phyloP scores from a whole-genome alignment of 2,329 filamentous ascomycete genomes.

The Ascocoryne sarcoides region DNA sequence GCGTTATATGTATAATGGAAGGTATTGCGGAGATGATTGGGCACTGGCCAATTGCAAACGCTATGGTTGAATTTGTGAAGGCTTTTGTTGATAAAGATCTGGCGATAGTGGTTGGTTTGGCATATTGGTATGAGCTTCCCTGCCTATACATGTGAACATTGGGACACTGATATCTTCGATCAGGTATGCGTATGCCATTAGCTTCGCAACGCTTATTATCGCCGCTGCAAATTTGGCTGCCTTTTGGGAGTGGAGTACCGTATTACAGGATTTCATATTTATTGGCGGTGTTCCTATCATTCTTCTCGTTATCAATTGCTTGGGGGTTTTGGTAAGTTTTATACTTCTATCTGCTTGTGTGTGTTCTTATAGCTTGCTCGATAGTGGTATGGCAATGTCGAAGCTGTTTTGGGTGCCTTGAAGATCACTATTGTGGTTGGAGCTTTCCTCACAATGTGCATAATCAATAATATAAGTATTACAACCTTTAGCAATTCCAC shows the following conservation, averaged over 20 bases:
- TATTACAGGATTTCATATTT: conserved; percentile 4
- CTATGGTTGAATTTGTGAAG: conserved; percentile 29
- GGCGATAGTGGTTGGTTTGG: conserved; percentile 29
- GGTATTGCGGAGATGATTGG: conserved; percentile 32
- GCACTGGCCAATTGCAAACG: conserved; percentile 32
- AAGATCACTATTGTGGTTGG: conserved; percentile 5
- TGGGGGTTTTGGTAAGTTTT: conserved; percentile 2
- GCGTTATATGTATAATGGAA: conserved; percentile 31
- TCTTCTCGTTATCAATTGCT: conserved; percentile 5
- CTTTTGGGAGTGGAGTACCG: conserved; percentile 5
- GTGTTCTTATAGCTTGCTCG: neutral
- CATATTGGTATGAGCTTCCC: conserved; percentile 27
- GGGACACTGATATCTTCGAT: neutral
- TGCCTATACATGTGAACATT: neutral
- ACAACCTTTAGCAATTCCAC: neutral
- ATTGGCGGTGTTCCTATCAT: neutral
- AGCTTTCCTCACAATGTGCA: conserved; percentile 4
- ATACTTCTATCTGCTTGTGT: neutral
- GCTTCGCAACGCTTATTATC: conserved; percentile 6
- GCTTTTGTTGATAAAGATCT: conserved; percentile 31
- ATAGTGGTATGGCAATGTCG: conserved; percentile 9
- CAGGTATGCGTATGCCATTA: conserved; percentile 7
- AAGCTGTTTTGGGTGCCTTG: conserved; percentile 2
- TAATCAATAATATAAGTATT: conserved; percentile 5
- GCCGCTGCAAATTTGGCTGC: conserved; percentile 5